Evolutionary conservation across 2,329 filamentous ascomycete genomes (phyloP), one percentile per base, ranked within the genome.

Genomic region (Coniochaeta hoffmannii): DNA sequence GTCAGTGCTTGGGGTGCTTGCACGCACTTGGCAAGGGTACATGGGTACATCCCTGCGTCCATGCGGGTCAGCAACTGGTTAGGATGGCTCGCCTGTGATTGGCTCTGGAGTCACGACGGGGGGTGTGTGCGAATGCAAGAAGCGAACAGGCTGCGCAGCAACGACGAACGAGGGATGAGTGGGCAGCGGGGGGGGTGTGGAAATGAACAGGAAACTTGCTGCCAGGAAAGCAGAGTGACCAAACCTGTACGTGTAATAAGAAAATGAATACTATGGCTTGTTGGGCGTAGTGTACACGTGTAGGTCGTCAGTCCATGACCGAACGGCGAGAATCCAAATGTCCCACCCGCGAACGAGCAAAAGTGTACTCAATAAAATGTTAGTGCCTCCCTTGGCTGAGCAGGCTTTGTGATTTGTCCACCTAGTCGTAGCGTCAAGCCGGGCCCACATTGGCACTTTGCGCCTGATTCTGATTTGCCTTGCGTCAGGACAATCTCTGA

Each of bases 381-480:
- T 46, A 28, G 15, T 28, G 41, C 22, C 41, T 46, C 41, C 41
- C 41, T 46, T 28, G 2, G 41, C 41, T 46, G 11, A 46, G 41
- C 41, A 46, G n/a, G 41, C 41, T 26, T 28, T 22, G 24, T 46
- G 41, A 46, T 46, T 46, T 24, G 41, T 28, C 41, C 41, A 46
- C 19, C n/a, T n/a, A n/a, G n/a, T n/a, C n/a, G n/a, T 46, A 46
- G 41, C 41, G 41, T 46, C 41, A 46, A n/a, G 8, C n/a, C 9
- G 12, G 41, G 19, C 15, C 41, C 41, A 46, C 41, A 46, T 46
- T 46, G 41, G 41, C 41, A 46, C 41, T n/a, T n/a, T 28, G 24
- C 41, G 41, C 41, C 41, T 46, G 41, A 46, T 46, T n/a, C n/a
- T n/a, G n/a, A n/a, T n/a, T n/a, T 46, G 41, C 41, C 41, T 46